Conservation (phyloP, 2,329 filamentous ascomycete genomes). For the Sporothrix dimorphospora region DNA sequence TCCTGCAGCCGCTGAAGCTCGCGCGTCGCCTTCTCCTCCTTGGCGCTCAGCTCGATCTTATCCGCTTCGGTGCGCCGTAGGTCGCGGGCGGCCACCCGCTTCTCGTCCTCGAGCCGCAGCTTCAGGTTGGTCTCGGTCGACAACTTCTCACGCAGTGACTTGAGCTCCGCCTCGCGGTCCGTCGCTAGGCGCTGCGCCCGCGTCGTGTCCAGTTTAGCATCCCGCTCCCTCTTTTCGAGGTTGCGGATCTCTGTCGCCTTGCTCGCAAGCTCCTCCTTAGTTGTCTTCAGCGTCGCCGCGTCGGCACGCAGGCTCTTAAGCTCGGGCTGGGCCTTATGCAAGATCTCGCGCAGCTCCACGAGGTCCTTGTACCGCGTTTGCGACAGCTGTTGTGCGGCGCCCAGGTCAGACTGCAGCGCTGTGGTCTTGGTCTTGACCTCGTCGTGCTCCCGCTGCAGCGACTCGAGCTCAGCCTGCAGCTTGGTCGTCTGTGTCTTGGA, state of each 20-base stretch:
- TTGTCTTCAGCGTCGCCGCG: slow-evolving; percentile 70
- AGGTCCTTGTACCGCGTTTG: slow-evolving; percentile 87
- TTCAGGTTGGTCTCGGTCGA: slow-evolving; percentile 72
- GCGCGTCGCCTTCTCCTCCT: slow-evolving; percentile 68
- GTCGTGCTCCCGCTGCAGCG: slow-evolving; percentile 60
- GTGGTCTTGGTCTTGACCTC: slow-evolving; percentile 71
- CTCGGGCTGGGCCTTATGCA: slow-evolving; percentile 87
- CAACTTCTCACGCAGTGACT: slow-evolving; percentile 76
- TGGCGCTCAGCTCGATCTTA: slow-evolving; percentile 75
- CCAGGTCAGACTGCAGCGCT: slow-evolving; percentile 78
- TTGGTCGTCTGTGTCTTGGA: slow-evolving; percentile 52
- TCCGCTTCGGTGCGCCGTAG: slow-evolving; percentile 77
- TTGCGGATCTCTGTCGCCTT: slow-evolving; percentile 65
- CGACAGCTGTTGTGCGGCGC: slow-evolving; percentile 82
- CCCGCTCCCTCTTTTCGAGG: slow-evolving; percentile 82
- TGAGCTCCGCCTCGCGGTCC: slow-evolving; percentile 79
- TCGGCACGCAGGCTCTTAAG: slow-evolving; percentile 78
- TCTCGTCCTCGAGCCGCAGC: slow-evolving; percentile 76
- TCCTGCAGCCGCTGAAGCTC: slow-evolving; percentile 75
- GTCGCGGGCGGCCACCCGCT: slow-evolving; percentile 74
- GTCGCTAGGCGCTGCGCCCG: slow-evolving; percentile 69
- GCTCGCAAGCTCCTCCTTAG: slow-evolving; percentile 71
- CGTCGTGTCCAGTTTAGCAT: slow-evolving; percentile 74
- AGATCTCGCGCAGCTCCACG: slow-evolving; percentile 73
- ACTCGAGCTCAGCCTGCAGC: slow-evolving; percentile 63